phyloP scores from a whole-genome alignment of 176 grass and related monocot genomes.

The Carex scoparia region DNA sequence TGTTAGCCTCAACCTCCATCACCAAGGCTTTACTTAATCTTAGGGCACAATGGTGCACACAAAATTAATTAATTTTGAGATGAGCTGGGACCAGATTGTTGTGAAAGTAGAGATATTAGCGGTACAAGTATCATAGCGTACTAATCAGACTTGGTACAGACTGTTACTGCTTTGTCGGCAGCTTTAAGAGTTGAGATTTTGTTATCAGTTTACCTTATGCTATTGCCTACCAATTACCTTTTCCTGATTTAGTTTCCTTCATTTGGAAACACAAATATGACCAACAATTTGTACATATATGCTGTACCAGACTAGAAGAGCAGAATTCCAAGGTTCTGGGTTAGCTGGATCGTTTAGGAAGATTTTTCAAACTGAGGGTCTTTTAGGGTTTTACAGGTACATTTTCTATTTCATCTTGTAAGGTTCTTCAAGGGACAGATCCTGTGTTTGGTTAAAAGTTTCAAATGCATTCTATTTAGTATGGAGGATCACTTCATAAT shows the following conservation, averaged over 20 bases:
- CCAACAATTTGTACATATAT: conserved; percentile 2
- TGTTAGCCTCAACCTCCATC: neutral
- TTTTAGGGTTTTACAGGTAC: conserved; percentile 93
- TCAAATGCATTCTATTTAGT: neutral
- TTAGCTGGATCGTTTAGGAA: conserved; percentile 71
- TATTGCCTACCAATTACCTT: conserved; percentile 7
- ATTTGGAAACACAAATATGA: neutral
- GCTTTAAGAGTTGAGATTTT: neutral
- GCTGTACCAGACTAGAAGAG: conserved; percentile 70
- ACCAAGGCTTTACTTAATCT: neutral
- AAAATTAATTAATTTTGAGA: neutral
- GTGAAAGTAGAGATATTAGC: neutral
- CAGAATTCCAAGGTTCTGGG: conserved; percentile 74
- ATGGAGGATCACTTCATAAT: neutral
- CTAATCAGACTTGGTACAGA: neutral
- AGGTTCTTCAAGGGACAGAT: neutral
- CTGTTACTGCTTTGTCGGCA: neutral
- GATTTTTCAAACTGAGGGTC: conserved; percentile 82
- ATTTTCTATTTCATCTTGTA: conserved; percentile 11
- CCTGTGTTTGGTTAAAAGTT: neutral
- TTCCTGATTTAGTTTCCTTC: neutral
- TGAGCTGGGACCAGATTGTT: neutral
- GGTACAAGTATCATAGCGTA: neutral
- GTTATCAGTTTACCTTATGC: neutral
- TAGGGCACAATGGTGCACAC: neutral